phyloP scores from a whole-genome alignment of 805 yeast species.

The Zygosaccharomyces bisporus region DNA sequence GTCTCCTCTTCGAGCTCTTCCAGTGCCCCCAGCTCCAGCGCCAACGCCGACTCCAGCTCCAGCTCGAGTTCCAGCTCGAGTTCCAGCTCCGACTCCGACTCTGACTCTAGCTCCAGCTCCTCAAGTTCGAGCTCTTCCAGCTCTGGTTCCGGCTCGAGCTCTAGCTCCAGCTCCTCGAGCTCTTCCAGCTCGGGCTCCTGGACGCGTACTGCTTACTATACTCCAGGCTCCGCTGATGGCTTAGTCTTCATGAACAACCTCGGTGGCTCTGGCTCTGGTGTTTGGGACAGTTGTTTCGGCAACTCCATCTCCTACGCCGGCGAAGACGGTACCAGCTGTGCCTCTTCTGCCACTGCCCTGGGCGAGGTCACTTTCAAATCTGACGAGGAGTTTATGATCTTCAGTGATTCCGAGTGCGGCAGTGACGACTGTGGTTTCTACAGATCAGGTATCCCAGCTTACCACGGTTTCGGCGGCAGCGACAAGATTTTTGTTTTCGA shows the following conservation, averaged over 20 bases:
- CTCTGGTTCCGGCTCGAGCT: conserved; percentile 26
- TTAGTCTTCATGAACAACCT: conserved; percentile 77
- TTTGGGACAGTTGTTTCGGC: conserved; percentile 83
- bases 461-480: conserved; percentile 87
- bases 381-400: conserved; percentile 75
- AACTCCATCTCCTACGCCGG: conserved; percentile 85
- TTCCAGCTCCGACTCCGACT: conserved; percentile 3
- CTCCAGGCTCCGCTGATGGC: conserved; percentile 68
- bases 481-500: conserved; percentile 87
- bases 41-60: conserved; percentile 13
- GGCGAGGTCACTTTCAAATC: conserved; percentile 66
- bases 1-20: conserved; percentile 8
- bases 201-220: conserved; percentile 72
- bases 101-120: conserved; percentile 21
- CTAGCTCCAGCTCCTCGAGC: conserved; percentile 28
- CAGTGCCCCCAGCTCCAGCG: conserved; percentile 23
- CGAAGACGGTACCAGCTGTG: conserved; percentile 70
- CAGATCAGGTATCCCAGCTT: conserved; percentile 84
- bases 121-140: conserved; percentile 31
- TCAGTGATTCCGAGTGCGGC: conserved; percentile 65
- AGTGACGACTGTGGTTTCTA: conserved; percentile 74
- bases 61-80: conserved; percentile 1
- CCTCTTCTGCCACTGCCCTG: conserved; percentile 65
- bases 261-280: conserved; percentile 90
- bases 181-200: conserved; percentile 53